phyloP scores from a whole-genome alignment of 805 yeast species.

The Wickerhamiella spandovensis region DNA sequence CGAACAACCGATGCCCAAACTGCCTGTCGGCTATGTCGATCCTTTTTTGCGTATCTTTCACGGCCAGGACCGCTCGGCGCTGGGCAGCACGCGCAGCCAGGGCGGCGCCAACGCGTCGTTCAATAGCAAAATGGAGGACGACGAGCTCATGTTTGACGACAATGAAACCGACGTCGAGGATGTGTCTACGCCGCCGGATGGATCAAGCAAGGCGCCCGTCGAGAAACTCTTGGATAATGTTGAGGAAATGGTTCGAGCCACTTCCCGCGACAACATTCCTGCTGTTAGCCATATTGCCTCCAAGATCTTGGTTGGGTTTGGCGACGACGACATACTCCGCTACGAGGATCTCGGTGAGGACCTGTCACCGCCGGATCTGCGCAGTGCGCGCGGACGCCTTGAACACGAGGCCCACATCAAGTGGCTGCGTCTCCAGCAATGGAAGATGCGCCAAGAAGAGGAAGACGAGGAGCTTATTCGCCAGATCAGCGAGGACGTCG shows the following conservation, averaged over 20 bases:
- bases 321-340: background rate
- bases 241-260: background rate
- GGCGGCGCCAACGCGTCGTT: background rate
- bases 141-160: background rate
- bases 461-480: slow-evolving; percentile 13
- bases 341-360: background rate
- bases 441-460: slow-evolving; percentile 21
- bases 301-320: background rate
- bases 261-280: background rate
- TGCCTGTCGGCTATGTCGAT: background rate
- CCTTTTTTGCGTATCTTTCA: background rate
- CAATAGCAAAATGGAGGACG: background rate
- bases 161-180: background rate
- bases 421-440: slow-evolving; percentile 16
- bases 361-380: background rate
- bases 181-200: background rate
- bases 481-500: slow-evolving; percentile 2
- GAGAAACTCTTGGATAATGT: background rate
- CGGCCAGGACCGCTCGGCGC: background rate
- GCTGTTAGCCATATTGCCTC: background rate
- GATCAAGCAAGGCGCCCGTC: background rate
- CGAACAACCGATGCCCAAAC: background rate
- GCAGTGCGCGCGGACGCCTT: slow-evolving; percentile 4
- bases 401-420: slow-evolving; percentile 14
- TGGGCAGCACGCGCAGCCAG: background rate